Evolutionary conservation across 2,329 filamentous ascomycete species (phyloP).

Genomic region (Eurotiales sp.): DNA sequence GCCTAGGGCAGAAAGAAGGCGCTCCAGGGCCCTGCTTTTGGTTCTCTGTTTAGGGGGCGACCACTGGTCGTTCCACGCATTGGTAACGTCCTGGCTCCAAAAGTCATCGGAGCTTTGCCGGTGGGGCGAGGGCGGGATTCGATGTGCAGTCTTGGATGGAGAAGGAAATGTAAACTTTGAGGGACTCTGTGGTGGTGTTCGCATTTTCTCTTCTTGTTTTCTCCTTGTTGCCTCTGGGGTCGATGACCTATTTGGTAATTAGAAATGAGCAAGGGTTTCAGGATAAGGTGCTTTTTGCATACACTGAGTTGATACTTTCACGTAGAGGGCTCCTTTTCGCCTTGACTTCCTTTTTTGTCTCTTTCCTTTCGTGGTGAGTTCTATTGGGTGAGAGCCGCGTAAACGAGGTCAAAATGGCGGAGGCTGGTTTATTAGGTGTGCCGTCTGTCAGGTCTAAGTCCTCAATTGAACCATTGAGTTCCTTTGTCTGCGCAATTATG

Average conservation of each 20-base stretch:
- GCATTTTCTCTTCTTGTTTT: constrained; percentile 15
- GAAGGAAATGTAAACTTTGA: constrained; percentile 42
- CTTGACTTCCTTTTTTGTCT: constrained; percentile 5
- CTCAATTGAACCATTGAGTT: constrained; percentile 4
- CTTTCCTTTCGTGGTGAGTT: constrained; percentile 21
- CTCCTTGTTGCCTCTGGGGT: constrained; percentile 11
- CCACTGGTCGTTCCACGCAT: constrained; percentile 53
- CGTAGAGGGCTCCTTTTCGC: constrained; percentile 13
- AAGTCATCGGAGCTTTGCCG: constrained; percentile 52
- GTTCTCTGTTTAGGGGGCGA: constrained; percentile 46
- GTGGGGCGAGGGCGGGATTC: constrained; percentile 49
- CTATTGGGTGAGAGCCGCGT: constrained; percentile 22
- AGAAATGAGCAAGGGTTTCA: neutral
- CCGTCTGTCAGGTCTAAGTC: neutral
- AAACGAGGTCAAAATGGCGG: constrained; percentile 16
- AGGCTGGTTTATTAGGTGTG: constrained; percentile 12
- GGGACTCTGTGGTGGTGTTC: constrained; percentile 44
- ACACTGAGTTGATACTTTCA: constrained; percentile 15
- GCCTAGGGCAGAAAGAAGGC: constrained; percentile 30
- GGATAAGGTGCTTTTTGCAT: neutral
- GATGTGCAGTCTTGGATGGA: constrained; percentile 43
- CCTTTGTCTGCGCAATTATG: constrained; percentile 7
- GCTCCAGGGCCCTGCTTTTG: constrained; percentile 17
- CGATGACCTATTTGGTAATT: constrained; percentile 3
- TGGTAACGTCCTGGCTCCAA: constrained; percentile 51